phyloP scores from a whole-genome alignment of 768 basidiomycete genomes.

The Leccinum disarticulatum region DNA sequence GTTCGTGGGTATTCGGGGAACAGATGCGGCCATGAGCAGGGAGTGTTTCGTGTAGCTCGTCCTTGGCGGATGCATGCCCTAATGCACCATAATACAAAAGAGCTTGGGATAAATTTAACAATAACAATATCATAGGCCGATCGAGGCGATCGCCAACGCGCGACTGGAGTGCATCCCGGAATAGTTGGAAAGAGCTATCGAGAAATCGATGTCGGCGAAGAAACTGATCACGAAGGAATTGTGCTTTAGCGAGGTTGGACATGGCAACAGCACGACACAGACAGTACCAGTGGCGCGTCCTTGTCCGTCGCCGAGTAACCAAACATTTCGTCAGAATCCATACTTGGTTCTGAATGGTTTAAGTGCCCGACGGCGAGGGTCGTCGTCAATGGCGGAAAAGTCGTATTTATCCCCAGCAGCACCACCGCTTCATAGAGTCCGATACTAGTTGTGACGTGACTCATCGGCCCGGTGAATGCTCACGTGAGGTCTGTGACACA shows the following conservation, averaged over 20 bases:
- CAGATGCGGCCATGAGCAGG: background rate
- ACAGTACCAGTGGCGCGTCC: background rate
- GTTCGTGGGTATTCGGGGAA: background rate
- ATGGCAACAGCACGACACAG: no score
- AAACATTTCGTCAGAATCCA: conserved; percentile 9
- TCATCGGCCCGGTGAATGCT: background rate
- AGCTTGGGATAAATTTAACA: conserved; percentile 1
- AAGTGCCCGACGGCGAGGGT: conserved; percentile 15
- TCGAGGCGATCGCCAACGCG: conserved; percentile 5
- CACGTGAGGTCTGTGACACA: conserved; percentile 12
- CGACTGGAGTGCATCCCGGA: conserved; percentile 12
- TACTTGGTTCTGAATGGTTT: conserved; percentile 22
- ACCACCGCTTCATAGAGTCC: background rate
- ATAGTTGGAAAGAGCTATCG: background rate
- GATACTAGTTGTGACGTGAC: no score
- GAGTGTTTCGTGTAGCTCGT: background rate
- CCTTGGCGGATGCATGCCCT: background rate
- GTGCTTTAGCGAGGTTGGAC: conserved; percentile 10
- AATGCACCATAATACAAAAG: conserved; percentile 1
- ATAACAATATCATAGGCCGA: conserved; percentile 1
- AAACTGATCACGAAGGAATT: background rate
- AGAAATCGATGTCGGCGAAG: background rate
- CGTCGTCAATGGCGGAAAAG: conserved; percentile 6
- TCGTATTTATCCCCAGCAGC: background rate
- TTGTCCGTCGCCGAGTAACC: conserved; percentile 14